Evolutionary conservation across 176 grass and related monocot species (phyloP).

Genomic region (Aegilops tauschii): DNA sequence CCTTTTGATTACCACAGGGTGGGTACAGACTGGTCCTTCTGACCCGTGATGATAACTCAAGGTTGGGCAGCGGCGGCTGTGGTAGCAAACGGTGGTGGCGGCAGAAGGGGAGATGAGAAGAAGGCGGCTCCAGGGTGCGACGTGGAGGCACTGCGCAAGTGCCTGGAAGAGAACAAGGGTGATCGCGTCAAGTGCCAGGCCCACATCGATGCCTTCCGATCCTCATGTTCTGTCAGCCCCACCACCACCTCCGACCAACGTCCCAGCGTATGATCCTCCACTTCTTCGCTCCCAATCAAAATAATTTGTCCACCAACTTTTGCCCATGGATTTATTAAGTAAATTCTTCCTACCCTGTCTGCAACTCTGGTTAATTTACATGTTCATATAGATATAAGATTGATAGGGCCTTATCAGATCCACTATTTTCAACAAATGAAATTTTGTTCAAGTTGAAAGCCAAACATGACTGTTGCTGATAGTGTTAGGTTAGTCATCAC

Average conservation of each 20-base stretch:
- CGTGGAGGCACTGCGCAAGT: slow-evolving; percentile 68
- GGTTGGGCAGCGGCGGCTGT: background rate
- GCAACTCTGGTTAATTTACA: background rate
- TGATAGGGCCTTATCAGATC: background rate
- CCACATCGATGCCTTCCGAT: slow-evolving; percentile 84
- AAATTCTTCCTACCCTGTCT: background rate
- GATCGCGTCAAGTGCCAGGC: slow-evolving; percentile 72
- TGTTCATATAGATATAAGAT: background rate
- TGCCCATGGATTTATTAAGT: background rate
- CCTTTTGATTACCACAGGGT: slow-evolving; percentile 4
- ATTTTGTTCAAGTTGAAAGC: background rate
- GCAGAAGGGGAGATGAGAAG: background rate
- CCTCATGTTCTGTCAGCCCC: slow-evolving; percentile 65
- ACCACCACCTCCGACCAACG: background rate
- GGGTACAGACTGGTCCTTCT: slow-evolving; percentile 21
- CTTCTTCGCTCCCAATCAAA: background rate
- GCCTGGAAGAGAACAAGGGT: slow-evolving; percentile 84
- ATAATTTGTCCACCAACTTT: background rate
- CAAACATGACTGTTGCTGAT: background rate
- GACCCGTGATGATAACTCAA: background rate
- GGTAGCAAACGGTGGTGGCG: background rate
- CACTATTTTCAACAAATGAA: background rate
- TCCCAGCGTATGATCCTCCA: background rate
- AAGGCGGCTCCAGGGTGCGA: slow-evolving; percentile 46
- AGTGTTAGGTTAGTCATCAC: background rate